Conservation (phyloP, 2,329 filamentous ascomycete genomes). For the Mollisiaceae sp. region DNA sequence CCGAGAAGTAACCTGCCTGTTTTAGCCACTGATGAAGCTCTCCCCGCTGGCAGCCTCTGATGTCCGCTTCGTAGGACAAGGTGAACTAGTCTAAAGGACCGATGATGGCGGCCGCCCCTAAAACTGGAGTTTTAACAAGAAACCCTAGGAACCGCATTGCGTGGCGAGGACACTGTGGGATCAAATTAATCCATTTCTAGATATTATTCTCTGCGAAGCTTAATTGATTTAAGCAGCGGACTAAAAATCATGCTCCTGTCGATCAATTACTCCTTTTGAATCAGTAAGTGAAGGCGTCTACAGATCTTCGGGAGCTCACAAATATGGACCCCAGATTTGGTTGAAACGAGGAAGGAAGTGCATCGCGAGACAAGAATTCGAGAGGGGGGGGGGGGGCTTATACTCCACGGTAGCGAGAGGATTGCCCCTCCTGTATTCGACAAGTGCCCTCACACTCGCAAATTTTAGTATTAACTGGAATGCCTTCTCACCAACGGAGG, state of each 20-base stretch:
- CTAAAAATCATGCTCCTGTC: neutral
- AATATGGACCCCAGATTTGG: too few species aligned
- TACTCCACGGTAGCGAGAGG: too few species aligned
- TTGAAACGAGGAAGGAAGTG: too few species aligned
- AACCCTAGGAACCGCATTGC: neutral
- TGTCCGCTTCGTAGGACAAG: neutral
- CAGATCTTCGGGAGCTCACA: too few species aligned
- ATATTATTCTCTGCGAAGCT: neutral
- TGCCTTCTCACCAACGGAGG: too few species aligned
- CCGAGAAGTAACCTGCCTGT: constrained; percentile 1
- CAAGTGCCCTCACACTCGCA: too few species aligned
- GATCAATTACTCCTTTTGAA: neutral
- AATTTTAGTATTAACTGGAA: too few species aligned
- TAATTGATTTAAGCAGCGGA: constrained; percentile 9
- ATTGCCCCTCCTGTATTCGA: too few species aligned
- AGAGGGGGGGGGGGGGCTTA: too few species aligned
- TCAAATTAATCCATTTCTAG: neutral
- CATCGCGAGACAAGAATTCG: too few species aligned
- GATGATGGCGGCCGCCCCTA: neutral
- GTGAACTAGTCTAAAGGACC: neutral
- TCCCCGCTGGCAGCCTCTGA: neutral
- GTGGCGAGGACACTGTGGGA: neutral
- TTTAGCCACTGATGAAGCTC: neutral
- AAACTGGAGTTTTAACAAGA: neutral
- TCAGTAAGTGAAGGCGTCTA: too few species aligned